A percentile compares a stretch with the other conserved stretches of the same genome.
These are phyloP conservation scores for Colletotrichum falcatum DNA, from an alignment of 2,329 filamentous ascomycete species.

Conservation along the genomic window DNA sequence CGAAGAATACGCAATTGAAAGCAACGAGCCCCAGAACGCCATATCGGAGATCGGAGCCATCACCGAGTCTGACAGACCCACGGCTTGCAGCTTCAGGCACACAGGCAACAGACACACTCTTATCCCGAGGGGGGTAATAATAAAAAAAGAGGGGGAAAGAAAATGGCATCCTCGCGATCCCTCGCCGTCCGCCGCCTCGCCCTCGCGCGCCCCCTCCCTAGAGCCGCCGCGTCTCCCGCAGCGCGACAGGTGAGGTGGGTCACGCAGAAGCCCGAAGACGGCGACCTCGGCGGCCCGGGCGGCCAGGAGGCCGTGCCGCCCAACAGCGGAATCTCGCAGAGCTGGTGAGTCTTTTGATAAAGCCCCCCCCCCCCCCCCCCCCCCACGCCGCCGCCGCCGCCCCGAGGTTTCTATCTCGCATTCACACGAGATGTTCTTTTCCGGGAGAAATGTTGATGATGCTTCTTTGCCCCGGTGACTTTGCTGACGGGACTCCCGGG, in stretches of 20 bases:
- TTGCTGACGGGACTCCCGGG: not conserved
- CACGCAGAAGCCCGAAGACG: constrained; percentile 20
- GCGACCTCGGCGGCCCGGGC: constrained; percentile 37
- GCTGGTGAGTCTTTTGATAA: constrained; percentile 29
- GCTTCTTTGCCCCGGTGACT: not conserved
- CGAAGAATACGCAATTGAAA: not conserved
- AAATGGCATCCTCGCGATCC: constrained; percentile 18
- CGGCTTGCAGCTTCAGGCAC: not conserved
- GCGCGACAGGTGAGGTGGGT: constrained; percentile 16
- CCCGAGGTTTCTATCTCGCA: not conserved
- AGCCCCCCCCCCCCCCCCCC: no score
- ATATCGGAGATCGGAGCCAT: not conserved
- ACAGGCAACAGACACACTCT: not conserved
- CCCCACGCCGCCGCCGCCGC: no score
- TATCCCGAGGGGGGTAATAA: not conserved
- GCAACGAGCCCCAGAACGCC: not conserved
- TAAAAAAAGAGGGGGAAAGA: not conserved
- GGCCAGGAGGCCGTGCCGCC: constrained; percentile 37
- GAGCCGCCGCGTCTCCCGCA: not conserved
- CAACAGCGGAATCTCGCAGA: constrained; percentile 18
- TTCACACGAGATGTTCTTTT: not conserved
- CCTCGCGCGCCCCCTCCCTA: not conserved
- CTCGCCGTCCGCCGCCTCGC: not conserved
- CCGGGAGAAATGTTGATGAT: not conserved
- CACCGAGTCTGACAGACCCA: not conserved